These are phyloP conservation scores for Magnaporthiopsis rhizophila DNA, from an alignment of 2,329 filamentous ascomycete species.

Conservation along the genomic window DNA sequence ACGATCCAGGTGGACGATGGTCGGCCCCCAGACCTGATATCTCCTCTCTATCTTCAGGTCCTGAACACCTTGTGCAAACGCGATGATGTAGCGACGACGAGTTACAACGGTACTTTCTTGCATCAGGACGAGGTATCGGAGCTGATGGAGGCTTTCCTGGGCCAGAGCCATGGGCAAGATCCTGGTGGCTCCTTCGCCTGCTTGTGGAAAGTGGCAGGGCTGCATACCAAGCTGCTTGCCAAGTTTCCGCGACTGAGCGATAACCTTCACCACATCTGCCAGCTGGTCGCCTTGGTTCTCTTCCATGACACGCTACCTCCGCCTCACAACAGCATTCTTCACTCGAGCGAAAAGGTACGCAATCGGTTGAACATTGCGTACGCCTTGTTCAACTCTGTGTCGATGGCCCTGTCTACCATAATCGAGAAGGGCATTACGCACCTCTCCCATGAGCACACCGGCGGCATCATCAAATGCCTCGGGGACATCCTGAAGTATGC, in stretches of 20 bases:
- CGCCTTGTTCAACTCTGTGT: constrained; percentile 33
- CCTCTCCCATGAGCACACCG: constrained; percentile 37
- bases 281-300: constrained; percentile 24
- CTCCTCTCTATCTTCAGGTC: constrained; percentile 32
- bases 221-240: constrained; percentile 31
- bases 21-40: constrained; percentile 31
- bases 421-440: constrained; percentile 50
- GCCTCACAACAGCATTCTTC: background rate
- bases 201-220: constrained; percentile 34
- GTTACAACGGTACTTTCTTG: constrained; percentile 21
- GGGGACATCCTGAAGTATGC: constrained; percentile 34
- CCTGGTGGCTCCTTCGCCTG: constrained; percentile 33
- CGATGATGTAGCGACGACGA: constrained; percentile 10
- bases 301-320: constrained; percentile 19
- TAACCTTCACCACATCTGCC: constrained; percentile 28
- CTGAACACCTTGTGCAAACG: constrained; percentile 2
- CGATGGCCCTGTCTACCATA: constrained; percentile 33
- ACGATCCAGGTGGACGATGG: constrained; percentile 18
- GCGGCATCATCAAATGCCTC: constrained; percentile 30
- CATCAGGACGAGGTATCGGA: constrained; percentile 23
- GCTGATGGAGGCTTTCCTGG: constrained; percentile 37
- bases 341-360: constrained; percentile 8
- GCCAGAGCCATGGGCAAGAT: constrained; percentile 15
- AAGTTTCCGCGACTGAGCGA: constrained; percentile 40
- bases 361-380: constrained; percentile 19